Conservation (phyloP, 2,329 filamentous ascomycete genomes). For the Curvularia eragrostidis region DNA sequence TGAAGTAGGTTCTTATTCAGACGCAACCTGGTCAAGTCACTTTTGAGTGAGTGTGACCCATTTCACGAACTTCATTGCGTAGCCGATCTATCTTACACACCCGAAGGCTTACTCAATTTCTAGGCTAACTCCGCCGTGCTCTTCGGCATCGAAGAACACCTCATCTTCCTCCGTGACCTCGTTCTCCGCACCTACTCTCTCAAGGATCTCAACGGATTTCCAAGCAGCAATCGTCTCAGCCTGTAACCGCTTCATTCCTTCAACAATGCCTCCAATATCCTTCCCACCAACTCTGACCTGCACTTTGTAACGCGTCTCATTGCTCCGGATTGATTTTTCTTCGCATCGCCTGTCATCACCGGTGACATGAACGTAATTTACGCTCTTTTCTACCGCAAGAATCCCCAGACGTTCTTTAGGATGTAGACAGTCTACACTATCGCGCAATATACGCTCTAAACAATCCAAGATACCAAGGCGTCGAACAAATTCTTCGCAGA, state of each 20-base stretch:
- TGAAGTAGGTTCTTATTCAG: not conserved
- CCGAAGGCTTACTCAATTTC: not conserved
- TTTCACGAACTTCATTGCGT: too few relatives aligned
- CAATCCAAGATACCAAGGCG: conserved; percentile 69
- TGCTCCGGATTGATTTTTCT: not conserved
- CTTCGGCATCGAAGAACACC: conserved; percentile 28
- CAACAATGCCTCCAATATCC: conserved; percentile 43
- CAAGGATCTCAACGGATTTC: conserved; percentile 36
- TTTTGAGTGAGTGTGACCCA: not conserved
- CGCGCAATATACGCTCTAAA: conserved; percentile 65
- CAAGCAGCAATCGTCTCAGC: conserved; percentile 51
- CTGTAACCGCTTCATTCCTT: conserved; percentile 44
- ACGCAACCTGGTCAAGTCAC: not conserved
- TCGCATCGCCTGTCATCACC: conserved; percentile 19
- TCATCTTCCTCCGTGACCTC: conserved; percentile 20
- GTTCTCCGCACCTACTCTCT: conserved; percentile 8
- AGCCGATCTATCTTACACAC: not conserved
- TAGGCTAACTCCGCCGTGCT: conserved; percentile 17
- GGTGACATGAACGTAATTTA: conserved; percentile 59
- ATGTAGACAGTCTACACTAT: conserved; percentile 61
- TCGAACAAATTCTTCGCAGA: conserved; percentile 67
- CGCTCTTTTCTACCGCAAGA: conserved; percentile 59
- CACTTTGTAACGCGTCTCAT: conserved; percentile 34
- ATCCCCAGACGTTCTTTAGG: conserved; percentile 73
- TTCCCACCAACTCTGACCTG: conserved; percentile 46